Base-by-base conservation (phyloP, 148 eudicot genomes). In the Camellia lanceoleosa region DNA sequence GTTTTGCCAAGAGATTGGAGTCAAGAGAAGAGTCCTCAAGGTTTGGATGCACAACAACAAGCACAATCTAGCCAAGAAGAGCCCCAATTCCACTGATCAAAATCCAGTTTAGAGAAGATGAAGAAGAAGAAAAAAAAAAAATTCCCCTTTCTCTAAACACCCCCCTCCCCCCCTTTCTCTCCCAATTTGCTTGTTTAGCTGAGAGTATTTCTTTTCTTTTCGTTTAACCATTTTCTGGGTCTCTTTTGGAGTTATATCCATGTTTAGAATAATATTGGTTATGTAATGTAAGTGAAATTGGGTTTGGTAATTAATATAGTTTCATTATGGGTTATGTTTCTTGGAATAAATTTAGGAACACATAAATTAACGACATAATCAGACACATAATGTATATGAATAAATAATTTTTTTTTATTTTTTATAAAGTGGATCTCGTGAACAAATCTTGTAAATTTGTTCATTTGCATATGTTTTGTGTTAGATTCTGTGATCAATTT, bases 21-120 rank as follows among this genome's bases (percentile, higher is more conserved):
- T 91, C 60, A 91, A 87, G 69, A 86, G 94, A 60, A 87, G 89
- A 58, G 92, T 91, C 30, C 85, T 91, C 41, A 91, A 91, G 78
- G 94, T 91, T 43, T 91, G 94, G 94, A 91, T 91, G 94, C 94
- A 91, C 68, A 91, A 91, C 81, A 91, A 91, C 81, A 91, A 89
- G 79, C 91, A 88, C 79, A 86, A 63, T 78, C 84, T 89, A 16
- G 89, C 92, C 72, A 91, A 91, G 89, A 91, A 91, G 80, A 85
- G 49, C 49, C 4, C 63, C 18, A 47, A 42, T 11, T 18, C 80
- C 60, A 54, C 79, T 63, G 64, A 41, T 72, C 81, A 46, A 47
- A 58, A 79, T 70, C 81, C 44, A 60, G 73, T 73, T 66, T 82
- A 79, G 73, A 20, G 5, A 23, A 19, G 49, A 5, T 2, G 3